Evolutionary conservation across 441 rosid genomes (phyloP), one percentile per base, ranked within the genome.

Genomic region (Sinapis alba): DNA sequence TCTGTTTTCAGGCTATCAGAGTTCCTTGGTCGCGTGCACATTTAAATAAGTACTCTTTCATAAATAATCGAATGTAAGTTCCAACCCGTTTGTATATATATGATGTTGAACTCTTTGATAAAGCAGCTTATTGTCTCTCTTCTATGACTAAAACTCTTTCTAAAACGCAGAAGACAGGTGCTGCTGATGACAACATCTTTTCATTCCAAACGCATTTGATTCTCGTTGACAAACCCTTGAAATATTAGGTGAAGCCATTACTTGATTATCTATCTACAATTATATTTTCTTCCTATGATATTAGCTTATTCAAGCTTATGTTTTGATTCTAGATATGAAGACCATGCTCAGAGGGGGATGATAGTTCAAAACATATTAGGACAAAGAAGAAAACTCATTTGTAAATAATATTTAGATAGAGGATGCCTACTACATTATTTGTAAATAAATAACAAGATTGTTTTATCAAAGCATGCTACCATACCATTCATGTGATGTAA

Each of bases 1-100:
- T 23, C 30, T 7, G 27, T 6, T 69, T 80, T 73, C 90, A 93
- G 97, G 91, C 83, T 90, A 74, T 84, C 97, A 6, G 95, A 88
- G 77, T 85, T 90, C 66, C 87, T 89, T 36, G 78, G 86, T 69
- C 80, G 84, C 77, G 58, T 93, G 82, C 90, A 83, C 65, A 76
- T 93, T 23, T 79, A 82, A 63, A 81, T 82, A 82, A 63, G 79
- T 83, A 83, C 71, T 7, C 45, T 45, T 77, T 76, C 38, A 36
- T 30, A 27, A 53, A 68, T 78, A 59, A 63, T 57, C 60, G 19
- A 78, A 74, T 80, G 91, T 84, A 81, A 63, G 70, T 62, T 56
- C 62, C 54, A 36, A 58, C 20, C 36, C 56, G 27, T 76, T 69
- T 57, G 34, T 36, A 27, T 67, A 20, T 3, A 10, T 53, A 53